Percentiles rank a stretch among this genome's conserved stretches.
Conservation (phyloP, 1,284 basidiomycete genomes). For the Melampsora americana region DNA sequence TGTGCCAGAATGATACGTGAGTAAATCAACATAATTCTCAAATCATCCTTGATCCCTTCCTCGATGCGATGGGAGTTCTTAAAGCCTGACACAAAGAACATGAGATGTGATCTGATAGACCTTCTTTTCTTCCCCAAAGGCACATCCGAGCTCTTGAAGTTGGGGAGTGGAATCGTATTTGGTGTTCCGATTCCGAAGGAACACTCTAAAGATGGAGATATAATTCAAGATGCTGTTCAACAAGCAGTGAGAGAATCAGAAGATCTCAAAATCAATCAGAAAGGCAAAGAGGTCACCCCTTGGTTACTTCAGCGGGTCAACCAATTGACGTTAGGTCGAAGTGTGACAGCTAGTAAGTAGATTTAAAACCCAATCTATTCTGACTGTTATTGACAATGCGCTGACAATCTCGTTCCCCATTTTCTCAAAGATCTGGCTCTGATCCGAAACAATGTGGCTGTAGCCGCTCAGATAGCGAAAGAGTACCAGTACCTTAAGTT, state of each 20-base stretch:
- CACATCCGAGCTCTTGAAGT: conserved; percentile 47
- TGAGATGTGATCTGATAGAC: conserved; percentile 52
- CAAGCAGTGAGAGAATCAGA: conserved; percentile 80
- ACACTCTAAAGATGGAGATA: conserved; percentile 65
- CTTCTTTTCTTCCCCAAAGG: conserved; percentile 52
- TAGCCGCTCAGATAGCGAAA: conserved; percentile 78
- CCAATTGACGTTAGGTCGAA: conserved; percentile 73
- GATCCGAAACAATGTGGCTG: conserved; percentile 82
- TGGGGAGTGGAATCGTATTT: conserved; percentile 59
- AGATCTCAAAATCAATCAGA: conserved; percentile 71
- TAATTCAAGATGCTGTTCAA: conserved; percentile 76
- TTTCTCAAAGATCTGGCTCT: conserved; percentile 70
- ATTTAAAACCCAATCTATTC: conserved; percentile 19
- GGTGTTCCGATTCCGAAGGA: conserved; percentile 84
- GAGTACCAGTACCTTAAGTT: conserved; percentile 65
- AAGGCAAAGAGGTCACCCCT: conserved; percentile 89
- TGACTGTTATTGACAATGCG: neutral
- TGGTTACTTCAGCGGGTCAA: conserved; percentile 84
- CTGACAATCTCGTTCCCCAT: no score
- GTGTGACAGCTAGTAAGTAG: conserved; percentile 67
- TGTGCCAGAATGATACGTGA: conserved; percentile 35
- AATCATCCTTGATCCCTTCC: neutral
- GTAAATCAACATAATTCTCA: neutral
- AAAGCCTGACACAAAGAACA: conserved; percentile 47
- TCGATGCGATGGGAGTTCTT: neutral